phyloP scores from a whole-genome alignment of 768 basidiomycete genomes.

The Auriscalpium microsporum region DNA sequence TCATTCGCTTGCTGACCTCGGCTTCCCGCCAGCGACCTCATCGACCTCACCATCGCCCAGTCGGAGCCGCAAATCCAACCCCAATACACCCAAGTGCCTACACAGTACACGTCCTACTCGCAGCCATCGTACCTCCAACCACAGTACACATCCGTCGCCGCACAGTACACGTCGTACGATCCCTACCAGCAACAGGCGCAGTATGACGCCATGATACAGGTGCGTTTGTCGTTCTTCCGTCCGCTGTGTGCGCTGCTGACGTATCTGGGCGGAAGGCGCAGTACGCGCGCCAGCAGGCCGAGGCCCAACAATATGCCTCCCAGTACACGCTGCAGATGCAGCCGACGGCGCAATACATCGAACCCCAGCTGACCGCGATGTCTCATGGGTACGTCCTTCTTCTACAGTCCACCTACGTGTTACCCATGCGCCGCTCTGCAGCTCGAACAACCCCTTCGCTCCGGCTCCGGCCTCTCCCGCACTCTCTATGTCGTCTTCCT shows the following conservation, averaged over 20 bases:
- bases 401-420: background rate
- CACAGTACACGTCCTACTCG: conserved; percentile 23
- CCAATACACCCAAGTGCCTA: conserved; percentile 15
- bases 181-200: conserved; percentile 83
- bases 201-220: conserved; percentile 74
- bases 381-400: conserved; percentile 42
- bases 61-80: conserved; percentile 19
- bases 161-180: conserved; percentile 71
- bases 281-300: conserved; percentile 58
- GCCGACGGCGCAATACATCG: conserved; percentile 35
- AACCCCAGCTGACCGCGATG: conserved; percentile 51
- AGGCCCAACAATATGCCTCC: conserved; percentile 15
- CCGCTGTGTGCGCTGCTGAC: conserved; percentile 17
- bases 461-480: conserved; percentile 13
- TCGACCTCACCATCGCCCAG: conserved; percentile 11
- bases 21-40: conserved; percentile 4
- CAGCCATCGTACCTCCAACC: conserved; percentile 61
- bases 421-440: conserved; percentile 18
- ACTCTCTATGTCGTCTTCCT: conserved; percentile 34
- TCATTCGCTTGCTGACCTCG: background rate
- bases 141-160: conserved; percentile 26
- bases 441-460: conserved; percentile 92
- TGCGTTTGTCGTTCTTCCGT: conserved; percentile 7
- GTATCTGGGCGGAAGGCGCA: conserved; percentile 45
- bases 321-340: conserved; percentile 33